A percentile compares a stretch with the other conserved stretches of the same genome.
phyloP scores from a whole-genome alignment of 306 rosid species.

The Cicer bijugum region DNA sequence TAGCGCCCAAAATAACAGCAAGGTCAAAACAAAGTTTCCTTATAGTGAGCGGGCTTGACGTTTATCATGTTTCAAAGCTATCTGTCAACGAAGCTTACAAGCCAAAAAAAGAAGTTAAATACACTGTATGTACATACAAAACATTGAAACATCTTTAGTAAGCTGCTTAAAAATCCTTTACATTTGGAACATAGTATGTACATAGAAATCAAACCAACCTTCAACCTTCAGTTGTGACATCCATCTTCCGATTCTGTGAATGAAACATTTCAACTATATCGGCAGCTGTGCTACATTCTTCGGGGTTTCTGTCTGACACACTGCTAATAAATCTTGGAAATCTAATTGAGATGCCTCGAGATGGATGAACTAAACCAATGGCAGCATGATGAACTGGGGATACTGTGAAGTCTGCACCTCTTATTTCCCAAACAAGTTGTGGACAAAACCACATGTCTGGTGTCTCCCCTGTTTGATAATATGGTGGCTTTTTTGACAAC shows the following conservation, averaged over 20 bases:
- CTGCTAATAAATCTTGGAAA: slow-evolving; percentile 72
- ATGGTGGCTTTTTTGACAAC: slow-evolving; percentile 71
- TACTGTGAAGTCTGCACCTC: slow-evolving; percentile 86
- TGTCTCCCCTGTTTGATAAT: slow-evolving; percentile 76
- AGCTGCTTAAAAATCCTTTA: slow-evolving; percentile 32
- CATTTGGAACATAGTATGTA: slow-evolving; percentile 28
- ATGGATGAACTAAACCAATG: slow-evolving; percentile 74
- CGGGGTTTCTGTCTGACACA: slow-evolving; percentile 71
- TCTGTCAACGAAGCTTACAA: not conserved
- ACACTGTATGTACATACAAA: not conserved
- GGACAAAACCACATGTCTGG: slow-evolving; percentile 83
- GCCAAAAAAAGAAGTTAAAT: slow-evolving; percentile 5
- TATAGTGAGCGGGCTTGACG: not conserved
- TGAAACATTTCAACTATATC: slow-evolving; percentile 80
- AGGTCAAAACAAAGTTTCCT: not conserved
- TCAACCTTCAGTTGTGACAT: slow-evolving; percentile 56
- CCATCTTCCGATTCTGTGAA: slow-evolving; percentile 86
- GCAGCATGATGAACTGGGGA: slow-evolving; percentile 95
- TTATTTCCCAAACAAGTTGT: slow-evolving; percentile 79
- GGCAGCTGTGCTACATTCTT: slow-evolving; percentile 76
- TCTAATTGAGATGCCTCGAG: slow-evolving; percentile 90
- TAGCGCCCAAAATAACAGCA: slow-evolving; percentile 10
- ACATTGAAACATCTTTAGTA: not conserved
- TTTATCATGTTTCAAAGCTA: slow-evolving; percentile 9
- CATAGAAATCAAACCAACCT: slow-evolving; percentile 14